A percentile compares a stretch with the other conserved stretches of the same genome.
Conservation (phyloP, 768 basidiomycete genomes). For the Paxillus involutus region DNA sequence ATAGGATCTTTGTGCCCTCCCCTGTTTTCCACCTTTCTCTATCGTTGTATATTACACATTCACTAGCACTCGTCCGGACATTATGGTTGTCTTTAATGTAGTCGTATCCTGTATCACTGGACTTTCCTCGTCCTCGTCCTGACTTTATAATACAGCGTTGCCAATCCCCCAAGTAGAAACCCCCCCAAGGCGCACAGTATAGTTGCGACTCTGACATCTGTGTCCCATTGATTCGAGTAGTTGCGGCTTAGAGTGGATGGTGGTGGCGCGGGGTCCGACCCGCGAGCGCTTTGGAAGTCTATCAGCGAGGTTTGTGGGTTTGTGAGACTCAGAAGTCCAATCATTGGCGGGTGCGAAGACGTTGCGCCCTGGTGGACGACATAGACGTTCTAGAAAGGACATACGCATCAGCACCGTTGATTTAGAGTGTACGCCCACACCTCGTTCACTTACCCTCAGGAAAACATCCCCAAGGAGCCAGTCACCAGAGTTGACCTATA, state of each 20-base stretch:
- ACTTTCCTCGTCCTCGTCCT: slow-evolving; percentile 6
- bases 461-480: slow-evolving; percentile 64
- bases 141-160: slow-evolving; percentile 16
- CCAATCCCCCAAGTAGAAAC: slow-evolving; percentile 35
- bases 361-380: slow-evolving; percentile 46
- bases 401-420: slow-evolving; percentile 1
- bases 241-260: slow-evolving; percentile 11
- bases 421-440: neutral
- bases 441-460: slow-evolving; percentile 41
- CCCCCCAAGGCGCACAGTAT: slow-evolving; percentile 33
- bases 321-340: slow-evolving; percentile 49
- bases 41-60: slow-evolving; percentile 1
- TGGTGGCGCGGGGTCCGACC: slow-evolving; percentile 37
- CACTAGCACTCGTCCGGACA: neutral
- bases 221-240: slow-evolving; percentile 12
- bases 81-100: neutral
- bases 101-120: neutral
- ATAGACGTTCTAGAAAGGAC: slow-evolving; percentile 48
- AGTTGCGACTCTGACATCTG: slow-evolving; percentile 16
- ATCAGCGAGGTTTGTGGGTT: slow-evolving; percentile 35
- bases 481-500: slow-evolving; percentile 53
- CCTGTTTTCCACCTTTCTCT: neutral
- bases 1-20: slow-evolving; percentile 7
- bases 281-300: slow-evolving; percentile 43
- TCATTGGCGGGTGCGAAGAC: slow-evolving; percentile 36